Base-by-base conservation (phyloP, 2,329 filamentous ascomycete genomes). In the Paecilomyces variotii region DNA sequence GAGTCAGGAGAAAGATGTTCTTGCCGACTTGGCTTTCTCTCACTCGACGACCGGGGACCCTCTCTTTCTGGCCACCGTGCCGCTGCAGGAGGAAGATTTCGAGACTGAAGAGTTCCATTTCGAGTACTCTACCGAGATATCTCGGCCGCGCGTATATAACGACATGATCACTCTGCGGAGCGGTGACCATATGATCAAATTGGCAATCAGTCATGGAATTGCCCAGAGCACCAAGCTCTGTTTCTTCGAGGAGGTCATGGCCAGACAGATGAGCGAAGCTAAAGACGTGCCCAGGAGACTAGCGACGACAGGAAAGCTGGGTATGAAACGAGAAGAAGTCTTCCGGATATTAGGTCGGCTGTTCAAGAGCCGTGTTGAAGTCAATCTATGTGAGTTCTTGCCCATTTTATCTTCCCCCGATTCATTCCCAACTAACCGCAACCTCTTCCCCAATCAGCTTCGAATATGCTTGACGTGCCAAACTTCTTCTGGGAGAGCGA, bases 401-500 rank as follows among this genome's bases (percentile, higher is more conserved):
- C 11, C 19, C 0, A 50, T n/a, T 3, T 25, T 10, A 25, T 9
- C 24, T n/a, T 28, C n/a, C 12, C 35, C 25, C n/a, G 14, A 39
- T 19, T 28, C 53, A 50, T 32, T 32, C 30, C 4, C 7, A 32
- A 19, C 19, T 49, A 30, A 51, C 53, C 19, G 34, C 27, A 14
- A 24, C 24, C 27, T 45, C 19, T n/a, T 5, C 19, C 39, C 39
- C 7, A n/a, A 34, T 32, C 65, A 95, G 91, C 91, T 60, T 96
- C 90, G 24, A 97, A 97, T 71, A 93, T 97, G 72, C 87, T 97
- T 59, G 92, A 97, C 73, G 91, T 95, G 0, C 93, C 93, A 61
- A 95, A 93, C 72, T 97, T 97, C 82, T 96, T 97, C 82, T 99
- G 94, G 94, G 92, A 97, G 73, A 90, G 90, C 10, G 94, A 99